Conservation (phyloP, 2,329 filamentous ascomycete genomes). For the Sporothrix humicola region DNA sequence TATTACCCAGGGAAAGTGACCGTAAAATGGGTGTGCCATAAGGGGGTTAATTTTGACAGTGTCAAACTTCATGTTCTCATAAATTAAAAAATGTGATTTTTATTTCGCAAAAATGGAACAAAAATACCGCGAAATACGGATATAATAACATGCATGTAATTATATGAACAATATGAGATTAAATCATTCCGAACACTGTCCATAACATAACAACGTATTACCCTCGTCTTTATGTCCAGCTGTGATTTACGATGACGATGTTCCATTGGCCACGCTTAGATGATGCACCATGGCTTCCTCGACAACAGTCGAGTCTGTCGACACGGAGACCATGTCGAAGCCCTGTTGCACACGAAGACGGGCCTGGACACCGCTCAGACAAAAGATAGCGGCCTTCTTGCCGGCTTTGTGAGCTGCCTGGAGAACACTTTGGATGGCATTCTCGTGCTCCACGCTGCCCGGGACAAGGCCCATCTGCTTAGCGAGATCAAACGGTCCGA, state of each 20-base stretch:
- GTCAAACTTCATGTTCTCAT: too few species aligned
- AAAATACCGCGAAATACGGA: too few species aligned
- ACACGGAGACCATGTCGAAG: background rate
- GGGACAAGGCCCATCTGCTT: constrained; percentile 46
- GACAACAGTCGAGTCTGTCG: background rate
- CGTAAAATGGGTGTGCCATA: too few species aligned
- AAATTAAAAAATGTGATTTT: too few species aligned
- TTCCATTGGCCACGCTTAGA: background rate
- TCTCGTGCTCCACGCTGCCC: constrained; percentile 47
- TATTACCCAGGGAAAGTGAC: too few species aligned
- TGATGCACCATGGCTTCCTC: background rate
- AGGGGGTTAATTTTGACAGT: too few species aligned
- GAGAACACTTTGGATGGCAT: constrained; percentile 46
- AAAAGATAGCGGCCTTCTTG: constrained; percentile 51
- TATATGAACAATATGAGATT: too few species aligned
- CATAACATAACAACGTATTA: too few species aligned
- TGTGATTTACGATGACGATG: background rate
- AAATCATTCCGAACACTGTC: too few species aligned
- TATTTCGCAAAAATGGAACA: too few species aligned
- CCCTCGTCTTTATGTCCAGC: background rate
- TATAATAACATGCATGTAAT: too few species aligned
- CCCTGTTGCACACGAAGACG: background rate
- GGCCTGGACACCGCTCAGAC: constrained; percentile 31
- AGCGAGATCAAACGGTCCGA: constrained; percentile 45
- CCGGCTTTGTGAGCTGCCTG: constrained; percentile 42